Base-by-base conservation (phyloP, 768 basidiomycete genomes). In the Basidioascus undulatus region DNA sequence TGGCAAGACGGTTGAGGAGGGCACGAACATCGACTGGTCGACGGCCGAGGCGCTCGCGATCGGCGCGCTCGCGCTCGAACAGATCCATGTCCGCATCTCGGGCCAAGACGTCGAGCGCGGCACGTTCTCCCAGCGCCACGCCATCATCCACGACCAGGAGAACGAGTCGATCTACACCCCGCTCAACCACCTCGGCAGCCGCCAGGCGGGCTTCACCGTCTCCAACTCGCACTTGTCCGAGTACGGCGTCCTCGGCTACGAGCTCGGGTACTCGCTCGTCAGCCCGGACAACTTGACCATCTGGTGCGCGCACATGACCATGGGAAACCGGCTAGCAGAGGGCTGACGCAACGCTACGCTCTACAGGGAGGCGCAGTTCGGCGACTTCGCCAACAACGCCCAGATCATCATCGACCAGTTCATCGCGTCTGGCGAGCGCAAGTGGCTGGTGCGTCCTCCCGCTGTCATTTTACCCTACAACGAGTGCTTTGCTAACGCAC, bases 321-420 rank as follows among this genome's bases (percentile, higher is more conserved):
- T n/a, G n/a, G n/a, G n/a, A n/a, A n/a, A n/a, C n/a, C n/a, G n/a
- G n/a, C n/a, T n/a, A n/a, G n/a, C n/a, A n/a, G n/a, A n/a, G n/a
- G n/a, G n/a, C n/a, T n/a, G n/a, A n/a, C n/a, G n/a, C n/a, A n/a
- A n/a, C n/a, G n/a, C n/a, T n/a, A n/a, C n/a, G n/a, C n/a, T n/a
- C n/a, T n/a, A n/a, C n/a, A n/a, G n/a, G n/a, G n/a, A n/a, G n/a
- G n/a, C n/a, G n/a, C n/a, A n/a, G n/a, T n/a, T 96, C 53, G 89
- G 89, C 56, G 89, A 94, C 61, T 96, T 94, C 57, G 86, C 78
- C 26, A 94, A 96, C 64, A 87, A 81, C 50, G 89, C 87, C 3
- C 89, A 94, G 59, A 77, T 76, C 57, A 89, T 96, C 59, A 92
- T 98, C 51, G 89, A 98, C 55, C 92, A 98, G 59, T 98, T 94